Percentiles rank a stretch among this genome's conserved stretches.
phyloP scores from a whole-genome alignment of 1,284 basidiomycete genomes.

The Entoloma clypeatum region DNA sequence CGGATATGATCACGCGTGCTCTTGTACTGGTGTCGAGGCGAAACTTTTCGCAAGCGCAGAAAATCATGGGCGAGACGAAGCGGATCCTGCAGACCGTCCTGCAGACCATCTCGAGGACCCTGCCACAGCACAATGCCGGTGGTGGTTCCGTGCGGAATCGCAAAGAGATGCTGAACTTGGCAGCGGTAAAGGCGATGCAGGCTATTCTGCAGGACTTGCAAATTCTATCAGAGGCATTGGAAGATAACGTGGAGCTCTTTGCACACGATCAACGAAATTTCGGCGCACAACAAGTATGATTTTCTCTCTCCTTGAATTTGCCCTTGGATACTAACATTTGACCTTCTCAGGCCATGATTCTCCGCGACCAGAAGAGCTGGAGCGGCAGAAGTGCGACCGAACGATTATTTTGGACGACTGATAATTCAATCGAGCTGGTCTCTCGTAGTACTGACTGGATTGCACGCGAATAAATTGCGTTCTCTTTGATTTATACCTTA shows the following conservation, averaged over 20 bases:
- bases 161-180: slow-evolving; percentile 68
- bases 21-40: slow-evolving; percentile 85
- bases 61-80: slow-evolving; percentile 85
- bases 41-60: slow-evolving; percentile 83
- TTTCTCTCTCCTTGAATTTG: slow-evolving; percentile 14
- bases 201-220: slow-evolving; percentile 84
- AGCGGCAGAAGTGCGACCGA: slow-evolving; percentile 84
- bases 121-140: slow-evolving; percentile 52
- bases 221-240: slow-evolving; percentile 77
- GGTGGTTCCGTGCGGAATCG: slow-evolving; percentile 56
- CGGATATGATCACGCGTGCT: slow-evolving; percentile 92
- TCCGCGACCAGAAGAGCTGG: slow-evolving; percentile 92
- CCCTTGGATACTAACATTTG: neutral
- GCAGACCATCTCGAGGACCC: slow-evolving; percentile 69
- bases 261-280: slow-evolving; percentile 88
- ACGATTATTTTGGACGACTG: slow-evolving; percentile 83
- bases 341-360: slow-evolving; percentile 74
- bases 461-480: slow-evolving; percentile 53
- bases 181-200: slow-evolving; percentile 74
- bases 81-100: slow-evolving; percentile 82
- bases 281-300: slow-evolving; percentile 87
- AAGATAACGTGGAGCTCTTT: slow-evolving; percentile 87
- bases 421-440: slow-evolving; percentile 80
- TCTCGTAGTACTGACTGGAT: slow-evolving; percentile 82
- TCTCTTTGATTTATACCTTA: slow-evolving; percentile 11